Conservation (phyloP, 371 early-diverging fungal species). For the Mucor racemosus region DNA sequence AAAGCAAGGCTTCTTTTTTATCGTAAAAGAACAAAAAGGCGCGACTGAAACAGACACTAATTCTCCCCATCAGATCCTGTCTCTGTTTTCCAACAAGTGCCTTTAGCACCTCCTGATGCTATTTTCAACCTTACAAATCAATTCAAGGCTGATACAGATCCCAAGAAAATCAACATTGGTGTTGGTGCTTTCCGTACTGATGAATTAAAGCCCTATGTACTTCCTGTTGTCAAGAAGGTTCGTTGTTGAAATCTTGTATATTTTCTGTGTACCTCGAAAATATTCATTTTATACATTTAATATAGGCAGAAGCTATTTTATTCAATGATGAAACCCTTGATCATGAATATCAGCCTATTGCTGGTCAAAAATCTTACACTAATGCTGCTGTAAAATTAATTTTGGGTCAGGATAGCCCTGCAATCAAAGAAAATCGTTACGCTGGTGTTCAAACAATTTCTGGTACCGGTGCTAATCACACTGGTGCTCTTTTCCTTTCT, state of each 20-base stretch:
- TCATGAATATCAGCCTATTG: slow-evolving; percentile 95
- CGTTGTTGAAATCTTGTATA: background rate
- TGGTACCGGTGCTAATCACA: slow-evolving; percentile 93
- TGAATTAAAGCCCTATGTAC: slow-evolving; percentile 91
- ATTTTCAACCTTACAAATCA: slow-evolving; percentile 87
- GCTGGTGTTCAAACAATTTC: slow-evolving; percentile 89
- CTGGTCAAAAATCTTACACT: slow-evolving; percentile 79
- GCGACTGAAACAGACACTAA: background rate
- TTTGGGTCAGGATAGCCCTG: slow-evolving; percentile 81
- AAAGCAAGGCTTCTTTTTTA: no score
- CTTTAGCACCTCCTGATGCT: slow-evolving; percentile 86
- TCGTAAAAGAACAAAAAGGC: no score
- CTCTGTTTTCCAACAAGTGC: slow-evolving; percentile 69
- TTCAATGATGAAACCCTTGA: slow-evolving; percentile 72
- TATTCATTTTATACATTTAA: no score
- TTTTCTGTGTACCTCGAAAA: slow-evolving; percentile 1
- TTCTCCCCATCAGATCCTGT: slow-evolving; percentile 9
- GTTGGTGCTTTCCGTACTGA: slow-evolving; percentile 97
- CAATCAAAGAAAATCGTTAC: slow-evolving; percentile 75
- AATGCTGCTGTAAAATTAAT: slow-evolving; percentile 81
- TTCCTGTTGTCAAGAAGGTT: slow-evolving; percentile 93
- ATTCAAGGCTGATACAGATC: slow-evolving; percentile 80
- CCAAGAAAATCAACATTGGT: slow-evolving; percentile 91
- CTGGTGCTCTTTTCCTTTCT: slow-evolving; percentile 84
- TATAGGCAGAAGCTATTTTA: slow-evolving; percentile 82